Evolutionary conservation across 495 filamentous ascomycete species (phyloP), one percentile per base, ranked within the genome.

Genomic region (Penicillium egyptiacum): DNA sequence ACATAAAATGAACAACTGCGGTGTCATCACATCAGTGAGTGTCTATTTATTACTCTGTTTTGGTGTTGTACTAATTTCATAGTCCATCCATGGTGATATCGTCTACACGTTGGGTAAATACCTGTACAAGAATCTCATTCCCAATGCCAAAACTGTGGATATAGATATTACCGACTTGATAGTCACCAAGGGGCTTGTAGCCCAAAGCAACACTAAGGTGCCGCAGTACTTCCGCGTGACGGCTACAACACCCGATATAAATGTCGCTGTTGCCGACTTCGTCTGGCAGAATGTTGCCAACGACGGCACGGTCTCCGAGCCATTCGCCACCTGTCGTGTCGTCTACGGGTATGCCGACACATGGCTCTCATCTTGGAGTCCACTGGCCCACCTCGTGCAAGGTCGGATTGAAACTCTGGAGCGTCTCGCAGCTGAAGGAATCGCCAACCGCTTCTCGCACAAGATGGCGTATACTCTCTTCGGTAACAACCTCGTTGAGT

Each of bases 1-100:
- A 1, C 74, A 77, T 50, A 55, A 56, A 0, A 79, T 80, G 73
- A 78, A 78, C 40, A 46, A 44, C 4, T 71, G 55, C 53, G 70
- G 64, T 22, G 75, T 76, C 0, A 70, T 64, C 0, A 72, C 75
- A 22, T 74, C 70, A 55, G 72, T 77, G 64, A 56, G 66, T 39
- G 25, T 47, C 14, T 12, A 44, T 23, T 17, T 33, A 43, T 53
- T 58, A n/a, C 4, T 25, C 23, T 25, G 23, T 25, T 25, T 25
- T 3, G 23, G 23, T 25, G 23, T 25, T 25, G 23, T 25, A 25
- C 23, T 20, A 5, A 26, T 55, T 39, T 49, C 40, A 30, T 51
- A 65, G 64, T 72, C 63, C 10, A 59, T 75, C 14, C 62, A 61
- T 22, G 62, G 62, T 8, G 73, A 76, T 39, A 70, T 76, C 17